Evolutionary conservation across 371 early-diverging fungal species (phyloP).

Genomic region (Rhizopus stolonifer): DNA sequence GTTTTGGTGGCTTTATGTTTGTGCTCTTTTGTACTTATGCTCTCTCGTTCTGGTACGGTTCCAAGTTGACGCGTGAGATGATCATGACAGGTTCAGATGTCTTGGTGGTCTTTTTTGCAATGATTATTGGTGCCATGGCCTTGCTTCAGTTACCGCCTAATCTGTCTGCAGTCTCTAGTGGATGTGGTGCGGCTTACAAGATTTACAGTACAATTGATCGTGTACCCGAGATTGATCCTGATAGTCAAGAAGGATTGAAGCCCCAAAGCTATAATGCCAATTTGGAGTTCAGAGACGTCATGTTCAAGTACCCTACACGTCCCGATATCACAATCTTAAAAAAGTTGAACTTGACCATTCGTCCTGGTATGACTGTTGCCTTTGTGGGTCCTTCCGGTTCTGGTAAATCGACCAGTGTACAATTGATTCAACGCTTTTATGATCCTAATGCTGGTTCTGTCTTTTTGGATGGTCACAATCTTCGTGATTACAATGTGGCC

Average conservation of each 20-base stretch:
- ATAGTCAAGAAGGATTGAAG: conserved; percentile 50
- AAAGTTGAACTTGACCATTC: conserved; percentile 56
- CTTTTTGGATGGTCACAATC: conserved; percentile 68
- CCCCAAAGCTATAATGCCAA: conserved; percentile 55
- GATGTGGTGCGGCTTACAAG: conserved; percentile 64
- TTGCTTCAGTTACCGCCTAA: conserved; percentile 58
- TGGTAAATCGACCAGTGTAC: conserved; percentile 89
- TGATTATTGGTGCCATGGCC: conserved; percentile 63
- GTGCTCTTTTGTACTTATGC: conserved; percentile 67
- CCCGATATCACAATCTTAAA: conserved; percentile 71
- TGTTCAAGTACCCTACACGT: conserved; percentile 76
- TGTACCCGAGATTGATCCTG: conserved; percentile 63
- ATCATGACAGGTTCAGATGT: conserved; percentile 52
- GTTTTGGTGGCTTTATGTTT: conserved; percentile 66
- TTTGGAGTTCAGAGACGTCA: conserved; percentile 71
- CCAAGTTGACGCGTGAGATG: conserved; percentile 50
- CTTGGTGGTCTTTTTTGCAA: conserved; percentile 69
- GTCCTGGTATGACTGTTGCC: conserved; percentile 77
- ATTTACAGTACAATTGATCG: conserved; percentile 83
- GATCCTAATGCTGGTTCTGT: conserved; percentile 65
- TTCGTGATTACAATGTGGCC: conserved; percentile 66
- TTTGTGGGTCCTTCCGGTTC: conserved; percentile 75
- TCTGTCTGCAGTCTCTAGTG: conserved; percentile 59
- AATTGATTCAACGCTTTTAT: conserved; percentile 91
- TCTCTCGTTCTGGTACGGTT: conserved; percentile 82